These are phyloP conservation scores for Chrysosporium queenslandicum DNA, from an alignment of 2,329 filamentous ascomycete species.

Conservation along the genomic window DNA sequence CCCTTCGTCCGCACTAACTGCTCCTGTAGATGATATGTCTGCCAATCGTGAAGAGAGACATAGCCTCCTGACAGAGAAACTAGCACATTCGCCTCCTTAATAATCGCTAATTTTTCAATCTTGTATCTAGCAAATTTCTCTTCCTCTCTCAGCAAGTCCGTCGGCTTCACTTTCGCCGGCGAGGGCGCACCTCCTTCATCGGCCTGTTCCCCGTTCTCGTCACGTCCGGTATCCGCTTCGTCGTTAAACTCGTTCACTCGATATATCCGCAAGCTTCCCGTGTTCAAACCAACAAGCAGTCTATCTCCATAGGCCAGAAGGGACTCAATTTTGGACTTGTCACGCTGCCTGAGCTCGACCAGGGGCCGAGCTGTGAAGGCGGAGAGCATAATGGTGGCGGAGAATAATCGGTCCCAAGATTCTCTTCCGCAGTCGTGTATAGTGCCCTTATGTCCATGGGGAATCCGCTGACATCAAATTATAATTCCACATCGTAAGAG, in stretches of 20 bases:
- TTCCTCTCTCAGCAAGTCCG: slow-evolving; percentile 79
- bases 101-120: slow-evolving; percentile 86
- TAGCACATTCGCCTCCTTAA: slow-evolving; percentile 88
- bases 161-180: slow-evolving; percentile 44
- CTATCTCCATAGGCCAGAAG: slow-evolving; percentile 89
- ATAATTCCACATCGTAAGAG: neutral
- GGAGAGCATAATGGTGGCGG: slow-evolving; percentile 61
- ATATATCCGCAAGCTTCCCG: slow-evolving; percentile 79
- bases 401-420: slow-evolving; percentile 4
- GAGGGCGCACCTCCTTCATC: neutral
- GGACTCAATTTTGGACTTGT: slow-evolving; percentile 96
- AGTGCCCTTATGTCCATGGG: slow-evolving; percentile 11
- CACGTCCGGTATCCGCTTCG: slow-evolving; percentile 28
- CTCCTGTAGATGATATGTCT: slow-evolving; percentile 73
- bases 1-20: slow-evolving; percentile 75
- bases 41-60: slow-evolving; percentile 80
- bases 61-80: slow-evolving; percentile 84
- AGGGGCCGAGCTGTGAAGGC: slow-evolving; percentile 94
- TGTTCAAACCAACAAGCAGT: slow-evolving; percentile 83
- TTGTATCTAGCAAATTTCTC: slow-evolving; percentile 87
- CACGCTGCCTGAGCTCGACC: slow-evolving; percentile 88
- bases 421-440: slow-evolving; percentile 15
- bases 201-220: slow-evolving; percentile 12
- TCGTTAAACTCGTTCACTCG: slow-evolving; percentile 61
- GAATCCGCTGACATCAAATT: neutral